phyloP scores from a whole-genome alignment of 2,329 filamentous ascomycete species.

The Colletotrichum higginsianum region DNA sequence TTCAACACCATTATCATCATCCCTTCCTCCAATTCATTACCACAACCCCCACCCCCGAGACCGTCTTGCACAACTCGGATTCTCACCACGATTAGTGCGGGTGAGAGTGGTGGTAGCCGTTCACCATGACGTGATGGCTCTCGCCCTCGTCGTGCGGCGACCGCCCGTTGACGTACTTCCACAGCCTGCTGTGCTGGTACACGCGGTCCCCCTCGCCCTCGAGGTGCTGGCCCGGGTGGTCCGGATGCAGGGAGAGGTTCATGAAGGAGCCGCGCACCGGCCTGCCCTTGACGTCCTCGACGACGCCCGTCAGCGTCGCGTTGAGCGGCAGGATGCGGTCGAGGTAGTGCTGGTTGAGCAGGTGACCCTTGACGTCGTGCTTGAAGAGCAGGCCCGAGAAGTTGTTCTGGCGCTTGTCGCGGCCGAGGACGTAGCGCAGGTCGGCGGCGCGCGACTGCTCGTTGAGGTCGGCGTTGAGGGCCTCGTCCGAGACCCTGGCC shows the following conservation, averaged over 20 bases:
- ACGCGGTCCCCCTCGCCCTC: neutral
- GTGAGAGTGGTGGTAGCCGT: neutral
- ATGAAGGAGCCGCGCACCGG: constrained; percentile 22
- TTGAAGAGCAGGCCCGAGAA: constrained; percentile 76
- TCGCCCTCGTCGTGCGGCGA: neutral
- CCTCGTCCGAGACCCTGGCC: constrained; percentile 11
- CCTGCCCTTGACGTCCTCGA: constrained; percentile 27
- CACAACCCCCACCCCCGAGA: no score
- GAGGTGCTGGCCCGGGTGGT: neutral
- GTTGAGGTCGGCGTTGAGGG: neutral
- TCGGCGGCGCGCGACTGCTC: constrained; percentile 60
- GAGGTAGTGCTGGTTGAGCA: constrained; percentile 74
- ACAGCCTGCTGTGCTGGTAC: constrained; percentile 5
- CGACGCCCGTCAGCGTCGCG: constrained; percentile 23
- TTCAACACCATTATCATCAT: no score
- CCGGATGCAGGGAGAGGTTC: neutral
- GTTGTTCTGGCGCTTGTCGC: constrained; percentile 56
- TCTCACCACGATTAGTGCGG: neutral
- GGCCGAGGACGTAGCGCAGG: constrained; percentile 47
- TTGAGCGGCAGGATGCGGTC: constrained; percentile 70
- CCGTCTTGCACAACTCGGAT: no score
- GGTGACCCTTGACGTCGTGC: constrained; percentile 68
- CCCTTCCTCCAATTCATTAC: no score
- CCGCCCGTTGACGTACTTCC: constrained; percentile 16
- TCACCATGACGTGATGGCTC: neutral